These are phyloP conservation scores for Colletotrichum sp. DNA, from an alignment of 2,329 filamentous ascomycete genomes.

Conservation along the genomic window DNA sequence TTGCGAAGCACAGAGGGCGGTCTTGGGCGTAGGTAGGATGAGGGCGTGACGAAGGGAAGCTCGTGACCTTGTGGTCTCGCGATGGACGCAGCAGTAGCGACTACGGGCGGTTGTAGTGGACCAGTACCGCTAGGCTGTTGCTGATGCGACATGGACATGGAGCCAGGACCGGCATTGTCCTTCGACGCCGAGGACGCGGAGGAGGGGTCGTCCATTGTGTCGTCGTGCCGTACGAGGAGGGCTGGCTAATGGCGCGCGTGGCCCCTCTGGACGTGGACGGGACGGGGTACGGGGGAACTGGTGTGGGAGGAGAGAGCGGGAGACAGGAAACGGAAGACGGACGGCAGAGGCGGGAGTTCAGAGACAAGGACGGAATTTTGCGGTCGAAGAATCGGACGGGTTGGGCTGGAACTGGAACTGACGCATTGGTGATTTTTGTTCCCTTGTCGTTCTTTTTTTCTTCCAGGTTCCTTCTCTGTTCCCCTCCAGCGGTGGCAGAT, in stretches of 20 bases:
- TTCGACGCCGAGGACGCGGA: slow-evolving; percentile 16
- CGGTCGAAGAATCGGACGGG: slow-evolving; percentile 13
- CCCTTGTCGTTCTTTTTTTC: slow-evolving; percentile 8
- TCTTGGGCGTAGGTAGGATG: slow-evolving; percentile 58
- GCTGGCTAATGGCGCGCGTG: slow-evolving; percentile 21
- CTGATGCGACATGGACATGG: slow-evolving; percentile 21
- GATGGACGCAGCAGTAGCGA: slow-evolving; percentile 25
- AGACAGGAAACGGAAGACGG: neutral
- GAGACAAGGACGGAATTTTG: slow-evolving; percentile 10
- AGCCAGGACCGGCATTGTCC: slow-evolving; percentile 17
- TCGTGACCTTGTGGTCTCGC: slow-evolving; percentile 41
- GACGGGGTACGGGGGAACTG: neutral
- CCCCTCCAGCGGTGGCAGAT: slow-evolving; percentile 7
- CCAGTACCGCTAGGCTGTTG: slow-evolving; percentile 16
- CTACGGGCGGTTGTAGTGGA: slow-evolving; percentile 23
- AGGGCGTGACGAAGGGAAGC: slow-evolving; percentile 65
- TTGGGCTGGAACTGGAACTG: slow-evolving; percentile 3
- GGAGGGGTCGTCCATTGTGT: slow-evolving; percentile 22
- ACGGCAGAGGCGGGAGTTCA: slow-evolving; percentile 3
- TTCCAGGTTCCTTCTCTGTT: neutral
- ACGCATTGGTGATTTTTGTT: slow-evolving; percentile 12
- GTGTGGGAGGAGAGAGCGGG: neutral
- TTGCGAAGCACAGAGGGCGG: slow-evolving; percentile 19
- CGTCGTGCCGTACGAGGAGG: slow-evolving; percentile 19
- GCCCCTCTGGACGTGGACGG: slow-evolving; percentile 13